Base-by-base conservation (phyloP, 352 stramenopile species). In the Detonula confervacea region DNA sequence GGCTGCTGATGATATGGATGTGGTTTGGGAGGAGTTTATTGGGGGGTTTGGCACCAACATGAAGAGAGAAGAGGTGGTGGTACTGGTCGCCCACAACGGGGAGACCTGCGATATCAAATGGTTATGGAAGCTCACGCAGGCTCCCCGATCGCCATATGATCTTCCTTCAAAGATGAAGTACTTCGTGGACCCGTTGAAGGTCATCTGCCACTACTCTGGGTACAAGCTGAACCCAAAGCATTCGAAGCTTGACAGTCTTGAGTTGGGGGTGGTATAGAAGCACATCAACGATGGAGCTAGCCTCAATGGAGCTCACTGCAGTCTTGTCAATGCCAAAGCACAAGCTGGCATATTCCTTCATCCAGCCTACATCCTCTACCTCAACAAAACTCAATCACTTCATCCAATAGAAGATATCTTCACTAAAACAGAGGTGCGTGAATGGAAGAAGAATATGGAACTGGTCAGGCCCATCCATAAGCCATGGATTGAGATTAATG, bases 21-120 rank as follows among this genome's bases (percentile, higher is more conserved):
- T n/a, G 6, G 39, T 49, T 4, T 49, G 39, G 39, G n/a, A 12
- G 2, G 2, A 49, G 4, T 49, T 49, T 49, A 12, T 49, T 4
- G 4, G 2, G 6, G 6, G 39, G 39, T 3, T 49, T 18, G 4
- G n/a, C 4, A n/a, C 2, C 20, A 47, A 27, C 2, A 62, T n/a
- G 3, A 7, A 0, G 5, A 29, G 29, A 37, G 63, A 51, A 24
- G n/a, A 56, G 22, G 24, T 49, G 1, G 9, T 46, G 1, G 25
- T 79, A 16, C 8, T 78, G 0, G 30, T 59, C 24, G 73, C 73
- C 24, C 76, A 63, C 6, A 69, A 69, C 51, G 73, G 63, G 8
- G 73, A 69, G 39, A 64, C 39, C 2, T 81, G 64, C 46, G 64
- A 81, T 35, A 20, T 75, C 2, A 74, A 67, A 46, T 81, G 73